Base-by-base conservation (phyloP, 202 grass and related monocot species). In the Dendrocalamus latiflorus region DNA sequence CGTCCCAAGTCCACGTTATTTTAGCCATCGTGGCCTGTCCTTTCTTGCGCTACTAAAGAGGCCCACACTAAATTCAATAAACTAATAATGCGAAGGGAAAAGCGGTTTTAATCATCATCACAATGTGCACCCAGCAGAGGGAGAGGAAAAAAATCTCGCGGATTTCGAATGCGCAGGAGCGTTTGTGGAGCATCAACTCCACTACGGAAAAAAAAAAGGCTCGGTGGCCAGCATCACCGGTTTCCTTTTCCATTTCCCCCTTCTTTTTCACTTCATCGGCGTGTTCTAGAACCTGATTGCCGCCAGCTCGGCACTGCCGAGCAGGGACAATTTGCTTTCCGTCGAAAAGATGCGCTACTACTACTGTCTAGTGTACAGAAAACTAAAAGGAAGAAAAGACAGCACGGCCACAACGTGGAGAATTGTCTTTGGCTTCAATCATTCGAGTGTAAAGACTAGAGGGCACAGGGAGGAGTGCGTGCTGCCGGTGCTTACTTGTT, bases 401-500 rank as follows among this genome's bases (percentile, higher is more conserved):
- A 6, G 80, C 80, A 25, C 72, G 28, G n/a, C 37, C 69, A 51
- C 49, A 68, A 81, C 86, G 86, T 85, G 83, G 68, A 74, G 73
- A 28, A 56, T 17, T 74, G 72, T 72, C 68, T 86, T 18, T 74
- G 43, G 74, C 62, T 67, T 78, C 85, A 83, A 89, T 91, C 79
- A 91, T 91, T 78, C 80, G 70, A 45, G 74, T 48, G 59, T 17
- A 22, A 17, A 30, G 75, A 21, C 25, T 4, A 9, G 3, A 28
- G 42, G 34, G 6, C 1, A 5, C 16, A 9, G 33, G 21, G 60
- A 44, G 0, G 8, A 5, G 65, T 54, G 77, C 14, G 13, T 30
- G 14, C 25, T 13, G 24, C 0, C 12, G 60, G 75, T 75, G 62
- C 91, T 90, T 93, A 93, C 91, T 91, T 93, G 88, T 91, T 93